Conservation (phyloP, 2,329 filamentous ascomycete species). For the Pestalotiopsis sp. region DNA sequence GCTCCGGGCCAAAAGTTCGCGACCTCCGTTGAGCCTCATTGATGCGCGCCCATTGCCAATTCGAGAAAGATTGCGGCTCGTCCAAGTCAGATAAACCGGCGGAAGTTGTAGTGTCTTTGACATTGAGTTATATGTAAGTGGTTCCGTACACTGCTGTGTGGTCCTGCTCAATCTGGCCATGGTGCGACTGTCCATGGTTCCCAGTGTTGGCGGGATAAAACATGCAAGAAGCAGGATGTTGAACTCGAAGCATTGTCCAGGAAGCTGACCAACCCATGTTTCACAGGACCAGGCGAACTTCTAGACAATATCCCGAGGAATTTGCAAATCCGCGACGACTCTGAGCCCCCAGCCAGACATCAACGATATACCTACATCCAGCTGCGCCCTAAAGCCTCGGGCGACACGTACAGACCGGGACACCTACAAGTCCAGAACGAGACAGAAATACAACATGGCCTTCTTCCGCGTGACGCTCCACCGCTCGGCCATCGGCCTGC, state of each 20-base stretch:
- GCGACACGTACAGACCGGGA: not conserved
- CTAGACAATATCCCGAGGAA: too few species aligned
- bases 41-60: not conserved
- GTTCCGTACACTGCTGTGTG: not conserved
- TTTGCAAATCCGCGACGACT: too few species aligned
- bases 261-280: too few species aligned
- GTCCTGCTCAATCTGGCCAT: not conserved
- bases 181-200: not conserved
- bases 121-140: not conserved
- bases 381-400: not conserved
- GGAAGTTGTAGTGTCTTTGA: not conserved
- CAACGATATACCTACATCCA: not conserved
- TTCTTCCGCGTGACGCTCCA: conserved; percentile 92
- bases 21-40: not conserved
- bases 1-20: conserved; percentile 9
- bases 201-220: too few species aligned
- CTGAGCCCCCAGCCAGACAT: too few species aligned
- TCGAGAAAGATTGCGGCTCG: not conserved
- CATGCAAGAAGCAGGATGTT: too few species aligned
- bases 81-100: not conserved
- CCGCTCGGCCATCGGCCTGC: conserved; percentile 87
- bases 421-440: not conserved
- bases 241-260: too few species aligned
- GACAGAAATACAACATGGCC: conserved; percentile 54
- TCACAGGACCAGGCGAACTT: too few species aligned